These are phyloP conservation scores for Chaetothyriales sp. DNA, from an alignment of 2,329 filamentous ascomycete genomes.

Conservation along the genomic window DNA sequence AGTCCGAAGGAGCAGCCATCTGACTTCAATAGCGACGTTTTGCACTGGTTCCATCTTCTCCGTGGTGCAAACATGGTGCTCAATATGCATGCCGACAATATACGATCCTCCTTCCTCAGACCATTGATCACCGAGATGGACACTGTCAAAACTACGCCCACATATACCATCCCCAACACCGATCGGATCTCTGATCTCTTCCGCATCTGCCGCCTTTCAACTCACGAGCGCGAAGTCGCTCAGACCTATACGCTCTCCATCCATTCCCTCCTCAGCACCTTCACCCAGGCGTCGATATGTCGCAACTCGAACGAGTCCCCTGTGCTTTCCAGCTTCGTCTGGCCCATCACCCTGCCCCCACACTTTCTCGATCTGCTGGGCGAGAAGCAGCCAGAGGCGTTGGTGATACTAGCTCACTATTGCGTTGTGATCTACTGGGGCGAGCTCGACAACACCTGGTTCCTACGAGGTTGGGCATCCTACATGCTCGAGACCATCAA, in stretches of 20 bases:
- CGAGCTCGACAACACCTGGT: constrained; percentile 19
- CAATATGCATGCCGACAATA: constrained; percentile 18
- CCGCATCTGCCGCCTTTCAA: constrained; percentile 16
- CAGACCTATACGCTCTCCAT: constrained; percentile 19
- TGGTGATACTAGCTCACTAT: constrained; percentile 21
- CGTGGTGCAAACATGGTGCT: constrained; percentile 21
- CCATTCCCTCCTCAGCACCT: constrained; percentile 20
- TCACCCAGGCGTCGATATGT: constrained; percentile 19
- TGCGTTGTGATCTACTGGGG: constrained; percentile 19
- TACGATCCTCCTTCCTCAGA: constrained; percentile 19
- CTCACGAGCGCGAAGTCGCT: constrained; percentile 16
- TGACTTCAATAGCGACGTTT: constrained; percentile 18
- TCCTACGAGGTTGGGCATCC: constrained; percentile 18
- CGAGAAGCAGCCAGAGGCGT: constrained; percentile 24
- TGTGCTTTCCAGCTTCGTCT: constrained; percentile 22
- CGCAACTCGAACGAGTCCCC: constrained; percentile 16
- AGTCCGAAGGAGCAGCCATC: constrained; percentile 12
- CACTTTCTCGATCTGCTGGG: constrained; percentile 24
- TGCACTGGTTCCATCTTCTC: constrained; percentile 21
- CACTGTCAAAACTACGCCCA: constrained; percentile 17
- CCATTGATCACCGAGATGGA: constrained; percentile 20
- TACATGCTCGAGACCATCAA: constrained; percentile 19
- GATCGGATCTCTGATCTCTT: constrained; percentile 20
- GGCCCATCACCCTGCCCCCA: constrained; percentile 24
- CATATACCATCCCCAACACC: constrained; percentile 16